phyloP scores from a whole-genome alignment of 371 early-diverging fungal species.

The Umbelopsis sp. region DNA sequence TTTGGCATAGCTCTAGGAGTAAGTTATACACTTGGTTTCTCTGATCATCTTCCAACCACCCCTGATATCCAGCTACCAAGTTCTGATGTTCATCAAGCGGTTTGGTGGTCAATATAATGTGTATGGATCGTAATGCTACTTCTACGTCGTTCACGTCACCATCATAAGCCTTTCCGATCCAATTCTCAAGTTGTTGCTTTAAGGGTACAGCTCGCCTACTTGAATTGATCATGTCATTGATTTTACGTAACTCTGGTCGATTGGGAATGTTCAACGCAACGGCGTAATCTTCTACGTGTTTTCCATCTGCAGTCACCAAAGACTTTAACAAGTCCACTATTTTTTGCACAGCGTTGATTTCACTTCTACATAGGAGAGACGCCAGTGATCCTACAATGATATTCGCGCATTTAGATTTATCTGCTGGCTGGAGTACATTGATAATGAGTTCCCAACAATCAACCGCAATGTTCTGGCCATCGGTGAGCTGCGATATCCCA shows the following conservation, averaged over 20 bases:
- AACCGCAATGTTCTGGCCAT: slow-evolving; percentile 5
- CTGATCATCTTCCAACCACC: neutral
- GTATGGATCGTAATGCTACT: neutral
- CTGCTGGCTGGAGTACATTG: neutral
- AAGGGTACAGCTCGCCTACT: neutral
- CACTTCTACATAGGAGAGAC: neutral
- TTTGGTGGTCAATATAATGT: neutral
- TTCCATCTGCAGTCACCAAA: neutral
- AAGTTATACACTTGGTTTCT: neutral
- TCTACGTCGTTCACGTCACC: neutral
- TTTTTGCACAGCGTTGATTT: neutral
- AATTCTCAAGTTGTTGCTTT: neutral
- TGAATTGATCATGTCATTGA: neutral
- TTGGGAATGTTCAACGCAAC: neutral
- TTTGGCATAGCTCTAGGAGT: slow-evolving; percentile 6
- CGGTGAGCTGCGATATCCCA: neutral
- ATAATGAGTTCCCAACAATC: slow-evolving; percentile 1
- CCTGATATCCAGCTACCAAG: neutral
- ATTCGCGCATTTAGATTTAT: slow-evolving; percentile 1
- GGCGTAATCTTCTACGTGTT: neutral
- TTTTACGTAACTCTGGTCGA: neutral
- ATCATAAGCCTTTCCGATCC: neutral
- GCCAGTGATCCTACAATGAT: slow-evolving; percentile 3
- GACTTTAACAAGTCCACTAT: neutral
- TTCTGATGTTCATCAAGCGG: too few relatives aligned